Evolutionary conservation across 2,329 filamentous ascomycete genomes (phyloP).

Genomic region (Diaporthe sp.): DNA sequence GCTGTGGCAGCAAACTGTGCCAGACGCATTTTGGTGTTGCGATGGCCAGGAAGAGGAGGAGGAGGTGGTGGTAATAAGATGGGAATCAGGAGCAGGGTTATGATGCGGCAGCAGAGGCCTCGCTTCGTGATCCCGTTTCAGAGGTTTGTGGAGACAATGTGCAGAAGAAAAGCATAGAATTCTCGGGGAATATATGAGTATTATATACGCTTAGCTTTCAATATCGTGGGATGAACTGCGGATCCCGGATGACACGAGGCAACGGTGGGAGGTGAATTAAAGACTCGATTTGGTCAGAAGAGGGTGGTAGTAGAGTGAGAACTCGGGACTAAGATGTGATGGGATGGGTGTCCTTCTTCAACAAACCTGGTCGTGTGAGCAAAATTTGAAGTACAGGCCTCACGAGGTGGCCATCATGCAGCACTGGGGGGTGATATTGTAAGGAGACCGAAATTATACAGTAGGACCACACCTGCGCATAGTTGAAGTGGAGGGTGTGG

Average conservation of each 20-base stretch:
- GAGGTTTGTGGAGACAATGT: background rate
- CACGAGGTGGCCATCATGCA: constrained; percentile 41
- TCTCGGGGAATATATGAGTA: background rate
- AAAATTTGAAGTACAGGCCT: constrained; percentile 25
- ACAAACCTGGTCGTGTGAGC: constrained; percentile 39
- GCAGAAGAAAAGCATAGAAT: background rate
- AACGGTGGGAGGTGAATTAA: background rate
- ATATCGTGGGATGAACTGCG: constrained; percentile 21
- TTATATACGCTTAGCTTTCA: constrained; percentile 32
- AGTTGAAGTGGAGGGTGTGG: constrained; percentile 33
- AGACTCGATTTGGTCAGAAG: constrained; percentile 34
- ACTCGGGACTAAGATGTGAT: constrained; percentile 21
- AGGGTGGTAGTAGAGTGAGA: constrained; percentile 27
- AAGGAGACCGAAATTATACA: constrained; percentile 36
- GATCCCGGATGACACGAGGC: constrained; percentile 27
- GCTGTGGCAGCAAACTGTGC: constrained; percentile 43
- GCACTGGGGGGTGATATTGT: constrained; percentile 34
- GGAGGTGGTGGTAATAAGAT: background rate
- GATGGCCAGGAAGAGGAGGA: background rate
- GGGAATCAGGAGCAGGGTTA: background rate
- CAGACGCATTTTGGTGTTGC: constrained; percentile 34
- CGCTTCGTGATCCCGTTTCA: background rate
- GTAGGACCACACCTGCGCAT: constrained; percentile 24
- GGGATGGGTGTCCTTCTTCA: constrained; percentile 16
- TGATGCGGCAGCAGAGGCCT: background rate